These are phyloP conservation scores for Samsoniella hepiali DNA, from an alignment of 2,329 filamentous ascomycete species.

Conservation along the genomic window DNA sequence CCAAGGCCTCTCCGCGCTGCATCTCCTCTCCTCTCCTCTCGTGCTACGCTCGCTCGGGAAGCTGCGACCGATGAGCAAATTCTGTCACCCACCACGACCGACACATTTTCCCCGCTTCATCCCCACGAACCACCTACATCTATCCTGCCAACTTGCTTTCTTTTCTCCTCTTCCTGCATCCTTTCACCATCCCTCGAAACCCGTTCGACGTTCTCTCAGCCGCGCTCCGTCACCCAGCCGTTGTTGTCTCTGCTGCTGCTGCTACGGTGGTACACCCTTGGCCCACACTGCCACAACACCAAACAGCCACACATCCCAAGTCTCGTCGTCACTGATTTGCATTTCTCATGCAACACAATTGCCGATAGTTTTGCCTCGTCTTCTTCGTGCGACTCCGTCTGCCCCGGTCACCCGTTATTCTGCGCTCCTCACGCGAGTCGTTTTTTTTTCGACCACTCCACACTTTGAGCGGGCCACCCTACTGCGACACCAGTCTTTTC, in stretches of 20 bases:
- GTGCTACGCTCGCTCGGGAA: neutral
- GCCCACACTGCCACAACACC: neutral
- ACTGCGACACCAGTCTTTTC: neutral
- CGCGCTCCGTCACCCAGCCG: neutral
- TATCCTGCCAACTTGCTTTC: neutral
- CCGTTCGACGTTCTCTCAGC: no score
- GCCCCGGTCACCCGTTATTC: neutral
- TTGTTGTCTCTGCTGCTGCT: neutral
- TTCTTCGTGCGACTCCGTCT: neutral
- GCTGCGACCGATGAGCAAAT: neutral
- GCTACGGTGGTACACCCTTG: neutral
- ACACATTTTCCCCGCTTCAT: neutral
- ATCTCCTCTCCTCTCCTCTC: no score
- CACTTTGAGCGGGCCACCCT: neutral
- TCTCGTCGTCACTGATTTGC: neutral
- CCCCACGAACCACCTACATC: neutral
- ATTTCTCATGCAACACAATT: neutral
- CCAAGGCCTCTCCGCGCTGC: no score
- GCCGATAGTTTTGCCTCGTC: neutral
- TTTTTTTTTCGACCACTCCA: neutral
- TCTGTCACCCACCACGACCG: neutral
- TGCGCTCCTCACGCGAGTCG: slow-evolving; percentile 4
- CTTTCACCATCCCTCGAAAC: no score
- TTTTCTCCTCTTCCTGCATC: no score
- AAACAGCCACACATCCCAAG: neutral